Evolutionary conservation across 345 rosid genomes (phyloP), one percentile per base, ranked within the genome.

Genomic region (Citrus australasica): DNA sequence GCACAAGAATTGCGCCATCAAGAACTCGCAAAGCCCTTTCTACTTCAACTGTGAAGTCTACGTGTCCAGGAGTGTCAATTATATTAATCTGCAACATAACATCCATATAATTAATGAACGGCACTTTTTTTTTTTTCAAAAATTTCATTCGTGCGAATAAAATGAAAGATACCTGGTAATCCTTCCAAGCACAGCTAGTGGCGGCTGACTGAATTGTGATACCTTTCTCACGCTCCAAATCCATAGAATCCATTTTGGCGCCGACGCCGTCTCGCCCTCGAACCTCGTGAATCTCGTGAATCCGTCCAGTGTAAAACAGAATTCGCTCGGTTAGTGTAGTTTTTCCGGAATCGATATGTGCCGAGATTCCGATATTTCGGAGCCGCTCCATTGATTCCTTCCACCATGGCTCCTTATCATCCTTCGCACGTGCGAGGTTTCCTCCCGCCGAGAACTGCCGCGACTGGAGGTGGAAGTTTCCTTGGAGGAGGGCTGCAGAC

Each of bases 221-320:
- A n/a, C 98, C 99, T 80, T 94, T 97, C 85, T 97, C 99, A 21
- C 99, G 84, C 70, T 97, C 99, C 84, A 97, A 89, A 77, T 97
- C 99, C 99, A 94, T 97, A 37, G 98, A 94, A 68, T 97, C 99
- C 99, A 97, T 94, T 86, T 94, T 97, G 3, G 99, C 99, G 7
- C 99, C 99, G 17, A 97, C 96, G 13, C 98, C 99, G 33, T 97
- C 99, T 46, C 88, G 90, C 27, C 99, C 99, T 19, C 98, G 87
- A 35, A 97, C 99, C 87, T 94, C 99, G 65, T 97, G 99, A 80
- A 97, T 97, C 91, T 93, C 99, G 86, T 93, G 98, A 81, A 97
- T 97, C 82, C 90, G 88, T 53, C 98, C 99, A 7, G 98, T 97
- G 83, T 97, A 97, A 85, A 67, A 97, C 40, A 97, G 86, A 33